phyloP scores from a whole-genome alignment of 495 filamentous ascomycete species.

The Terfezia boudieri region DNA sequence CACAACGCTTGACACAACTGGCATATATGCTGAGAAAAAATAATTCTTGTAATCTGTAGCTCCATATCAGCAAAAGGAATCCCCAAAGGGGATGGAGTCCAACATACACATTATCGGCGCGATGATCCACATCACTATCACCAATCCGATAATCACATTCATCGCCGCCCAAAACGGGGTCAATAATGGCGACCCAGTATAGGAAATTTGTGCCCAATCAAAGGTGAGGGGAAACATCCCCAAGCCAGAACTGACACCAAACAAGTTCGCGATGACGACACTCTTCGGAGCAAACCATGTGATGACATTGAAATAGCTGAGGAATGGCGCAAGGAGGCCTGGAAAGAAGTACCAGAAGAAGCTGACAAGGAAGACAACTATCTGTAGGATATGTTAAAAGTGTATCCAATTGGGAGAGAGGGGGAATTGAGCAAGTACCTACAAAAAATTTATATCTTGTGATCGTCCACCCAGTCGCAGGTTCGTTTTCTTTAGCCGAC shows the following conservation, averaged over 20 bases:
- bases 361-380: conserved; percentile 35
- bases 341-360: conserved; percentile 69
- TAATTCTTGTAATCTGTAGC: conserved; percentile 43
- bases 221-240: conserved; percentile 77
- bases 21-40: conserved; percentile 60
- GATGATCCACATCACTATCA: conserved; percentile 73
- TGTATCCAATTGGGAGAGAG: background rate
- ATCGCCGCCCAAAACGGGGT: conserved; percentile 82
- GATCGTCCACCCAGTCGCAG: conserved; percentile 64
- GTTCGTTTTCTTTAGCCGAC: conserved; percentile 8
- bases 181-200: conserved; percentile 66
- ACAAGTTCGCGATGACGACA: conserved; percentile 56
- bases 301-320: conserved; percentile 76
- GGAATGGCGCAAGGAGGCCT: conserved; percentile 60
- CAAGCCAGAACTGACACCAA: conserved; percentile 64
- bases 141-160: conserved; percentile 67
- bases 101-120: conserved; percentile 47
- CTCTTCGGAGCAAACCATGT: conserved; percentile 77
- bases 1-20: conserved; percentile 49
- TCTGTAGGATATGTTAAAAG: background rate
- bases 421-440: conserved; percentile 1
- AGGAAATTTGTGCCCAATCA: conserved; percentile 84
- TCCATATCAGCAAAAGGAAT: no score
- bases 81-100: background rate
- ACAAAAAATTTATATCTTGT: conserved; percentile 69